A percentile compares a stretch with the other conserved stretches of the same genome.
Evolutionary conservation across 192 early-diverging fungal genomes (phyloP).

Genomic region (Radiomyces spectabilis): DNA sequence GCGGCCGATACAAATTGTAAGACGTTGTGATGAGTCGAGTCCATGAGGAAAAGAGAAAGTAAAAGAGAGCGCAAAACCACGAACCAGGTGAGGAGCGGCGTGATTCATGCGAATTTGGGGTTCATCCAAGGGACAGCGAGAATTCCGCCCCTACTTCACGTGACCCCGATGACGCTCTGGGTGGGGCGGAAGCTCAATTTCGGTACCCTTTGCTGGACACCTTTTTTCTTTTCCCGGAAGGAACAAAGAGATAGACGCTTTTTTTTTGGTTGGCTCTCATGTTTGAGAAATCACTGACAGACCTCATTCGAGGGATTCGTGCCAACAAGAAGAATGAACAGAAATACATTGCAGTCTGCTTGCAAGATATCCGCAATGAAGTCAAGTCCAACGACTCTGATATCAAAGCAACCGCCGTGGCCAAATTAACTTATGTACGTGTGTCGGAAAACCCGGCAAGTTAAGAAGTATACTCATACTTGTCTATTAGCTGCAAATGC

Average conservation of each 20-base stretch:
- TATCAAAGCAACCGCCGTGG: constrained; percentile 79
- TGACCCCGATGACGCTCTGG: too few species aligned
- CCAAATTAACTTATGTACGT: constrained; percentile 78
- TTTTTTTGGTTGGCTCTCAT: too few species aligned
- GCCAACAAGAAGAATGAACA: constrained; percentile 84
- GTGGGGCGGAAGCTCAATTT: too few species aligned
- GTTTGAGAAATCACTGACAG: constrained; percentile 79
- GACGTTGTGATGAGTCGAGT: constrained; percentile 20
- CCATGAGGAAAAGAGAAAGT: constrained; percentile 14
- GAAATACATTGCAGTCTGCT: constrained; percentile 73
- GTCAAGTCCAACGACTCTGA: constrained; percentile 77
- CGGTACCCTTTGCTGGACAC: too few species aligned
- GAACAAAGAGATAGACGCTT: too few species aligned
- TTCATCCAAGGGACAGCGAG: too few species aligned
- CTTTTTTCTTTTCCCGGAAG: too few species aligned
- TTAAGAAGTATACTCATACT: constrained; percentile 1
- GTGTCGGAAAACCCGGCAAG: neutral
- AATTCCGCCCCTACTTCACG: too few species aligned
- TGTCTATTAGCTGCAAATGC: constrained; percentile 77
- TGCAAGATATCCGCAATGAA: constrained; percentile 89
- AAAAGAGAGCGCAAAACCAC: neutral
- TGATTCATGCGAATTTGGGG: too few species aligned
- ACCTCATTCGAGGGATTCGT: constrained; percentile 93
- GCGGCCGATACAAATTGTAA: constrained; percentile 31
- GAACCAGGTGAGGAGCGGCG: too few species aligned